A percentile compares a stretch with the other conserved stretches of the same genome.
phyloP scores from a whole-genome alignment of 1,284 basidiomycete genomes.

The Ceratobasidium sp. region DNA sequence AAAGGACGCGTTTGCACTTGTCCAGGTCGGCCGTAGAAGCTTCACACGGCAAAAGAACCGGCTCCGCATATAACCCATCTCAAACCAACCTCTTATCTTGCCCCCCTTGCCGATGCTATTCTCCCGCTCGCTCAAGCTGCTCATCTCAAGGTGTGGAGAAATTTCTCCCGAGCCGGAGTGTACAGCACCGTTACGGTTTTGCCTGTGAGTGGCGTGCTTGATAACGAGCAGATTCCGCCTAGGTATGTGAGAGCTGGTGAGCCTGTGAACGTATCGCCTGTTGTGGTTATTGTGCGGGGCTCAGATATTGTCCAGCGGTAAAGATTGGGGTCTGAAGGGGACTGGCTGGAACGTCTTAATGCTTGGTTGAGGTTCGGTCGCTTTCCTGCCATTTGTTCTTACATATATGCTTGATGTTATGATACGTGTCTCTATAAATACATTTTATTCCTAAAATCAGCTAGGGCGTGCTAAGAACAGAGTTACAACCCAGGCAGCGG shows the following conservation, averaged over 20 bases:
- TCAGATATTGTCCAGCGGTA: slow-evolving; percentile 33
- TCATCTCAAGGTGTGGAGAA: slow-evolving; percentile 59
- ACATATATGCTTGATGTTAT: background rate
- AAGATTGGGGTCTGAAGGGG: background rate
- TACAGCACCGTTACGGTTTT: slow-evolving; percentile 78
- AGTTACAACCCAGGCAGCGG: too few species aligned
- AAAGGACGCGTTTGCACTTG: slow-evolving; percentile 83
- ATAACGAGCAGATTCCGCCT: slow-evolving; percentile 58
- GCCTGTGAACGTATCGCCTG: slow-evolving; percentile 62
- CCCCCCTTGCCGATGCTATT: slow-evolving; percentile 65
- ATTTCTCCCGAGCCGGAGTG: slow-evolving; percentile 75
- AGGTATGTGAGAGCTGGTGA: slow-evolving; percentile 64
- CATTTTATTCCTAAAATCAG: background rate
- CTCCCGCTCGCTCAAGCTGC: slow-evolving; percentile 63
- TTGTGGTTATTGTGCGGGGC: slow-evolving; percentile 58
- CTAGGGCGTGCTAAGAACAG: too few species aligned
- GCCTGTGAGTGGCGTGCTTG: slow-evolving; percentile 80
- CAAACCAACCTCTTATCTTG: slow-evolving; percentile 78
- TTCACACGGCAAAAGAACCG: slow-evolving; percentile 78
- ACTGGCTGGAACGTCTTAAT: slow-evolving; percentile 1
- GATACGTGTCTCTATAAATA: background rate
- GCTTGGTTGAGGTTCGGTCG: slow-evolving; percentile 1
- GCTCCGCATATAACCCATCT: slow-evolving; percentile 79
- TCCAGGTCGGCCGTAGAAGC: slow-evolving; percentile 79
- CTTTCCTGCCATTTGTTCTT: background rate